Evolutionary conservation across 495 filamentous ascomycete species (phyloP), one percentile per base, ranked within the genome.

Genomic region (Parachaetomium inaequale): DNA sequence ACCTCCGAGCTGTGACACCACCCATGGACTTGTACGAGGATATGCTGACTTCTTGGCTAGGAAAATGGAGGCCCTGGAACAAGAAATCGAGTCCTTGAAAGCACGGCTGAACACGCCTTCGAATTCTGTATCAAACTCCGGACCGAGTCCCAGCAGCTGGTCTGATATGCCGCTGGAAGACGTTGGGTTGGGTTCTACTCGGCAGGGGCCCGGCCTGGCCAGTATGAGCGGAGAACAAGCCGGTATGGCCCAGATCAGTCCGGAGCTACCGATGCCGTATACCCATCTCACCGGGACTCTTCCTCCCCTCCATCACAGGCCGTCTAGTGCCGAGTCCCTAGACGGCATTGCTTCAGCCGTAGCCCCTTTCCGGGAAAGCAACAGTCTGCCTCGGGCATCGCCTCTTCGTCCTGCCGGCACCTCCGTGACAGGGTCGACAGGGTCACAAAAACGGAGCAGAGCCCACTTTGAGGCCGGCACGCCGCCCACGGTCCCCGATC

Each of bases 21-120:
- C 23, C 10, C 4, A 32, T 52, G 8, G 2, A 3, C 15, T 31
- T 7, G 23, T 15, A 29, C 10, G 29, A 21, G 23, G 3, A 52
- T 10, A n/a, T 7, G 28, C 49, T 52, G n/a, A 52, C 11, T 3
- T 31, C 3, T 19, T 34, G 2, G 7, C 4, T 19, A 52, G 49
- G 49, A 52, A 34, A 52, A 34, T 52, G 28, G 49, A 52, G 4
- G 49, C 49, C 49, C 17, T 52, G 28, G 49, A 52, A 52, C 32
- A 34, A 25, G 46, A 52, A 21, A 34, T 52, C 15, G 49, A 52
- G 17, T n/a, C 15, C 5, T 14, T 52, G 7, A 52, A 52, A 28
- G 29, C 49, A 7, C 49, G 34, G 28, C 7, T 52, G 7, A 32
- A 21, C 5, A 52, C 26, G 4, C 49, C 49, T n/a, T 31, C 49